Evolutionary conservation across 805 yeast species (phyloP).

Genomic region (Tetrapisispora iriomotensis): DNA sequence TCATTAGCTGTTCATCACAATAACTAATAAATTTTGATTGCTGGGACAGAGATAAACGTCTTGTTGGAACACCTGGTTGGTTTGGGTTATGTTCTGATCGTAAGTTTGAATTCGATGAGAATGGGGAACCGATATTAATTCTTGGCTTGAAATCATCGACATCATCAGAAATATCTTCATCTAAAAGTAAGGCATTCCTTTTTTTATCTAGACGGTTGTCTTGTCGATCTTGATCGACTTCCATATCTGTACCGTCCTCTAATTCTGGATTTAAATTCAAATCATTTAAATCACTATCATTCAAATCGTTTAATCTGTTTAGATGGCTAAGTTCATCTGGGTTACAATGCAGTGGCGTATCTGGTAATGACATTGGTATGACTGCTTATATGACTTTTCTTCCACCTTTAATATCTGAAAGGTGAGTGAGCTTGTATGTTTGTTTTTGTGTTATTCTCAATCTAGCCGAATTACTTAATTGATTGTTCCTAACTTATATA

Average conservation of each 20-base stretch:
- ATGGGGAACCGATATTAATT: constrained; percentile 24
- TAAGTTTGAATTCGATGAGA: constrained; percentile 16
- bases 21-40: constrained; percentile 47
- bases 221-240: constrained; percentile 1
- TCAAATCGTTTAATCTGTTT: constrained; percentile 18
- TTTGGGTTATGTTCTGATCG: constrained; percentile 1
- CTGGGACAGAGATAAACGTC: constrained; percentile 37
- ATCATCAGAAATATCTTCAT: constrained; percentile 16
- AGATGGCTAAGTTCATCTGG: constrained; percentile 21
- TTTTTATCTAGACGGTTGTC: not conserved
- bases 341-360: constrained; percentile 24
- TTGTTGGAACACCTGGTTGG: constrained; percentile 3
- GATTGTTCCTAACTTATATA: too few relatives aligned
- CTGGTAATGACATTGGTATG: constrained; percentile 17
- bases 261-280: constrained; percentile 19
- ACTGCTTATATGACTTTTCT: not conserved
- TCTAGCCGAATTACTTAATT: too few relatives aligned
- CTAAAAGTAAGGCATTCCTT: constrained; percentile 1
- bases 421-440: not conserved
- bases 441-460: not conserved
- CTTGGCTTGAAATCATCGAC: constrained; percentile 25
- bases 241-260: constrained; percentile 5
- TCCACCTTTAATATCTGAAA: not conserved
- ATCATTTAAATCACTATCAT: constrained; percentile 22
- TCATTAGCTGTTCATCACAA: constrained; percentile 44